These are phyloP conservation scores for Sarcocystis neurona DNA, from an alignment of 169 alveolate species.

Conservation along the genomic window DNA sequence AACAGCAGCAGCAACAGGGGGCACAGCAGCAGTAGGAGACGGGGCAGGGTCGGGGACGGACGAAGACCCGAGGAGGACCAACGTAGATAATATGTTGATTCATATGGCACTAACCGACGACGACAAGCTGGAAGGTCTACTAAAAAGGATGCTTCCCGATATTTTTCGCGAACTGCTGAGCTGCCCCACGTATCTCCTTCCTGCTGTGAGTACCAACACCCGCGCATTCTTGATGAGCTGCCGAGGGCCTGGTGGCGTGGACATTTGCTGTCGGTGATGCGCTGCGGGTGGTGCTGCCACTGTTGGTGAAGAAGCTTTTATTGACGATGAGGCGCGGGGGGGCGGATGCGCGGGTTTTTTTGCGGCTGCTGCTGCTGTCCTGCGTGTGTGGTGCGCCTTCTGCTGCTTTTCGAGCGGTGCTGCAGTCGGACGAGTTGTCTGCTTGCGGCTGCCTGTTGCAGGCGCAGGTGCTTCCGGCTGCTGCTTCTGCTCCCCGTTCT, in stretches of 20 bases:
- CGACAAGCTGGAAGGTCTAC: too few species aligned
- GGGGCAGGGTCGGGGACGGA: slow-evolving; percentile 2
- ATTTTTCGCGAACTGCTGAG: too few species aligned
- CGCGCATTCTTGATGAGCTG: neutral
- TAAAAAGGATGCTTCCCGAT: too few species aligned
- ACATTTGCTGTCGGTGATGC: neutral
- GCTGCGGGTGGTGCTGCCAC: slow-evolving; percentile 1
- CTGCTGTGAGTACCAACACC: neutral
- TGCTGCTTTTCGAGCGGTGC: slow-evolving; percentile 32
- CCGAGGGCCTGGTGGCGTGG: neutral
- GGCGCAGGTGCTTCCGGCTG: neutral
- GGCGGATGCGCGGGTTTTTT: neutral
- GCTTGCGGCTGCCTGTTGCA: neutral
- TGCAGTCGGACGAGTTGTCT: neutral
- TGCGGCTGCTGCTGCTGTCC: neutral
- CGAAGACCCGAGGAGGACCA: slow-evolving; percentile 33
- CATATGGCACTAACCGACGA: slow-evolving; percentile 6
- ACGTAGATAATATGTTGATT: neutral
- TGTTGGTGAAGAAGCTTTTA: neutral
- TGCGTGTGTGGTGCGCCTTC: neutral
- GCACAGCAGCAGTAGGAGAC: slow-evolving; percentile 13
- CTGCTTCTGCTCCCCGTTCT: neutral
- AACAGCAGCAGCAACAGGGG: slow-evolving; percentile 38
- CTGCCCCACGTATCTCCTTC: neutral
- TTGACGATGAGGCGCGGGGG: neutral